Conservation (phyloP, 768 basidiomycete genomes). For the Hysterangium stoloniferum region DNA sequence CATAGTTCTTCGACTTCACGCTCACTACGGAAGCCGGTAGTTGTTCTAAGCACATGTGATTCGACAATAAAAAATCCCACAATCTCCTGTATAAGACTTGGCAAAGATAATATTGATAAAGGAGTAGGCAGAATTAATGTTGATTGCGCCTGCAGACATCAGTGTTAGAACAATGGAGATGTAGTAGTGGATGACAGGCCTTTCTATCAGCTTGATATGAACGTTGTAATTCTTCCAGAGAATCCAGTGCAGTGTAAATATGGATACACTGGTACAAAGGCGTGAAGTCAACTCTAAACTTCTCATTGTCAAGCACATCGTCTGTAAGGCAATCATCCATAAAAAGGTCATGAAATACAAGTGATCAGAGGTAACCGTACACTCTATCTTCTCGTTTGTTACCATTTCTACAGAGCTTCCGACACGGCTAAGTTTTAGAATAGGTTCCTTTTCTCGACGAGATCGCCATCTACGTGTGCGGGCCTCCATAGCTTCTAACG, state of each 20-base stretch:
- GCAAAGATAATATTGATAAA: conserved; percentile 56
- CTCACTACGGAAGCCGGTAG: conserved; percentile 82
- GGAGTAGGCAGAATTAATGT: conserved; percentile 83
- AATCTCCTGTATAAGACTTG: conserved; percentile 83
- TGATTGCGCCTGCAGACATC: conserved; percentile 74
- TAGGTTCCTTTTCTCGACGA: conserved; percentile 77
- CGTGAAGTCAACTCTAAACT: conserved; percentile 84
- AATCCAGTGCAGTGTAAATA: conserved; percentile 87
- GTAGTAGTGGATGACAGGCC: conserved; percentile 34
- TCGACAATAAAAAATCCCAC: conserved; percentile 98
- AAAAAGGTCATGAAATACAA: not conserved
- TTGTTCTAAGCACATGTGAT: conserved; percentile 82
- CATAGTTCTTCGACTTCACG: conserved; percentile 92
- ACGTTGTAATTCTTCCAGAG: conserved; percentile 80
- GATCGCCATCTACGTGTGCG: conserved; percentile 77
- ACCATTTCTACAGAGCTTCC: conserved; percentile 91
- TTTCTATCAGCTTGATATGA: conserved; percentile 98
- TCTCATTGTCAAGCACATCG: conserved; percentile 87
- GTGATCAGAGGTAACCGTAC: conserved; percentile 51
- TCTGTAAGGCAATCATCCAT: conserved; percentile 37
- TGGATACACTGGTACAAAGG: conserved; percentile 96
- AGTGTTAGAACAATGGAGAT: not conserved
- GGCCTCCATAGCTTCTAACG: conserved; percentile 83
- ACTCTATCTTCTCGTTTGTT: conserved; percentile 89
- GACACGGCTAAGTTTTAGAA: conserved; percentile 66